phyloP scores from a whole-genome alignment of 2,329 filamentous ascomycete genomes.

The Botrytis porri region DNA sequence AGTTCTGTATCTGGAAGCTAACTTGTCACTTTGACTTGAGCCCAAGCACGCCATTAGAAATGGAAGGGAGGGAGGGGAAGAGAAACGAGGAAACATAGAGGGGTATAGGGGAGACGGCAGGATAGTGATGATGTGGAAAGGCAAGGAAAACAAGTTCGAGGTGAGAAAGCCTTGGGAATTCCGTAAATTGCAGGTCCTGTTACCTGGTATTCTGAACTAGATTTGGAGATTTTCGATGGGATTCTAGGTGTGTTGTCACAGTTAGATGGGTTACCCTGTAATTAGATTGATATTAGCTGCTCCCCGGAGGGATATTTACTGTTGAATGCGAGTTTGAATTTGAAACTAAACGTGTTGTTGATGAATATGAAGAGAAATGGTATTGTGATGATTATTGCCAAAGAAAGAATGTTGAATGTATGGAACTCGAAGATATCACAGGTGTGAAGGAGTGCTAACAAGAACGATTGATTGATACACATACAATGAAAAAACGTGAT shows the following conservation, averaged over 20 bases:
- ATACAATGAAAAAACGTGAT: background rate
- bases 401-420: rapidly evolving
- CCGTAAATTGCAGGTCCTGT: background rate
- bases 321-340: background rate
- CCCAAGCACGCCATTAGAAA: rapidly evolving
- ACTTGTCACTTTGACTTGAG: background rate
- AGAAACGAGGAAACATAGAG: background rate
- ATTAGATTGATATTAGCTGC: background rate
- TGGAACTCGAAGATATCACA: rapidly evolving
- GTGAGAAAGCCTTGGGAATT: background rate
- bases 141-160: background rate
- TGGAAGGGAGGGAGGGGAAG: too few species aligned
- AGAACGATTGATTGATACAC: background rate
- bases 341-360: background rate
- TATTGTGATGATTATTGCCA: rapidly evolving
- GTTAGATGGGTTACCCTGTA: too few species aligned
- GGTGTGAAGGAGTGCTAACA: background rate
- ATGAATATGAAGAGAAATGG: background rate
- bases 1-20: background rate
- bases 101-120: too few species aligned
- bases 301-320: rapidly evolving
- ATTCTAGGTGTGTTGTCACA: background rate
- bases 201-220: background rate
- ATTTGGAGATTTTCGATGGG: background rate
- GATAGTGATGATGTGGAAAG: background rate